A percentile compares a stretch with the other conserved stretches of the same genome.
Conservation (phyloP, 1,284 basidiomycete genomes). For the Ustilago sp. region DNA sequence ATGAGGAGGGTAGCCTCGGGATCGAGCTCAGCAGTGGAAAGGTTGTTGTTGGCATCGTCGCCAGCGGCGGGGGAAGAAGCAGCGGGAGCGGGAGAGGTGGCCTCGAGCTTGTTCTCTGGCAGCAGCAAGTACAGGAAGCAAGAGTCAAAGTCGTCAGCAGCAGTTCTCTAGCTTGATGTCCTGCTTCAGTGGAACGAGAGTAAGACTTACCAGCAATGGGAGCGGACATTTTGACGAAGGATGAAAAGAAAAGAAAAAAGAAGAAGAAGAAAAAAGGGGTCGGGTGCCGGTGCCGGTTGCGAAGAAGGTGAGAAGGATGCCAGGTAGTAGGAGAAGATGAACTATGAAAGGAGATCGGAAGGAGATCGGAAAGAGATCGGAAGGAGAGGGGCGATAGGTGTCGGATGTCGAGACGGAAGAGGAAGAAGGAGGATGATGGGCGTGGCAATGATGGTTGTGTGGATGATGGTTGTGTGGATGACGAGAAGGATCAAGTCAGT, state of each 20-base stretch:
- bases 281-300: neutral
- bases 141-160: slow-evolving; percentile 8
- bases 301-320: slow-evolving; percentile 6
- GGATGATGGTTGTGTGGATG: slow-evolving; percentile 7
- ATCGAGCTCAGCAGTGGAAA: slow-evolving; percentile 34
- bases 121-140: too few species aligned
- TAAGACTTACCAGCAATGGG: slow-evolving; percentile 4
- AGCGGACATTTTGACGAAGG: slow-evolving; percentile 11
- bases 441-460: slow-evolving; percentile 1
- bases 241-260: neutral
- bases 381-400: slow-evolving; percentile 8
- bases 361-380: slow-evolving; percentile 11
- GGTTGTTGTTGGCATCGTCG: slow-evolving; percentile 22
- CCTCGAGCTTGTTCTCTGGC: slow-evolving; percentile 31
- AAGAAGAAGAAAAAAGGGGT: neutral
- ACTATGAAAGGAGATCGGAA: neutral
- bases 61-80: slow-evolving; percentile 27
- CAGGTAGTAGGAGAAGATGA: slow-evolving; percentile 7
- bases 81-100: slow-evolving; percentile 14
- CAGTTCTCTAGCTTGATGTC: neutral
- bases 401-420: slow-evolving; percentile 15
- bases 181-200: too few species aligned
- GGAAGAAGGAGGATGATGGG: slow-evolving; percentile 16
- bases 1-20: slow-evolving; percentile 57
- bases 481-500: neutral